Evolutionary conservation across 202 grass and related monocot genomes (phyloP), one percentile per base, ranked within the genome.

Genomic region (Elaeis oleifera): DNA sequence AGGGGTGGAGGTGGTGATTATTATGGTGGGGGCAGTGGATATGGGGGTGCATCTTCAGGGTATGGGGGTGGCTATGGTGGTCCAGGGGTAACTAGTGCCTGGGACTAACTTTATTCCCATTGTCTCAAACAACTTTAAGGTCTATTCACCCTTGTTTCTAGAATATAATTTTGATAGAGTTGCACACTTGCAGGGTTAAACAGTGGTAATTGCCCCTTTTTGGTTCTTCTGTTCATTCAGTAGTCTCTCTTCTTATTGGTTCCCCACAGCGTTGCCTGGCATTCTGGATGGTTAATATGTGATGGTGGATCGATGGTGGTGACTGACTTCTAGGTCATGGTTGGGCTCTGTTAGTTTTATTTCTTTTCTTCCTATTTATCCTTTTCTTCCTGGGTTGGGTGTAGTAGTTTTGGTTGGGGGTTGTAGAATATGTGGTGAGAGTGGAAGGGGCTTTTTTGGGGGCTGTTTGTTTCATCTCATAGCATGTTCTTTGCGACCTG

Each of bases 11-110:
- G 74, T 0, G 75, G 79, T 8, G 84, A 76, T 58, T 63, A 83
- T 59, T 83, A 81, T 15, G 75, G 74, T 78, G 76, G 87, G 50
- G 82, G 86, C 6, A 71, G 86, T 49, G 57, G 82, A 36, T 71
- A 74, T 4, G 54, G 67, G 5, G 77, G 81, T 50, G 65, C 49
- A 19, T 61, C 75, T 49, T 74, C 81, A 49, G 55, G 68, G 51
- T 69, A 84, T 28, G 81, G 81, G 16, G 73, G 67, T 54, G 64
- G 71, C 50, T 56, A 63, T 59, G 56, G 71, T n/a, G 76, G 82
- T 39, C 67, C 76, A 51, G 83, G 83, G 20, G 77, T 76, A 55
- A 68, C 80, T 0, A 90, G 80, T 24, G 71, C 88, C 32, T 90
- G 83, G 88, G 88, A 90, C 76, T 90, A 20, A 51, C 36, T 7